Base-by-base conservation (phyloP, 345 rosid species). In the Capsella bursapastoris region DNA sequence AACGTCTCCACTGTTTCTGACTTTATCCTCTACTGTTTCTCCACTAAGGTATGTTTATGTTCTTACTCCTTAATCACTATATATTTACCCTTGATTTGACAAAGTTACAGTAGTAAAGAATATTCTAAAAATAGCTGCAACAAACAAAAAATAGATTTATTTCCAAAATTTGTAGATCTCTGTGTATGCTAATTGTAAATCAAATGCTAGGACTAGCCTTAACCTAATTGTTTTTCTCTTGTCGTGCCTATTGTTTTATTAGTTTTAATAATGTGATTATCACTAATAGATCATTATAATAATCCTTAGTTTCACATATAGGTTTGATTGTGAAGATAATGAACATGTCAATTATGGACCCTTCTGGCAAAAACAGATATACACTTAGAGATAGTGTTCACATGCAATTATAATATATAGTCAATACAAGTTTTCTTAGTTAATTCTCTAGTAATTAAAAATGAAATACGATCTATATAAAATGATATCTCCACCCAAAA, bases 1-100 rank as follows among this genome's bases (percentile, higher is more conserved):
- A 94, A 88, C 66, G 89, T 94, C 82, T 80, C 89, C 51, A 88
- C 95, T 14, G 80, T 73, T 71, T 82, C 84, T 43, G 83, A 87
- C 51, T 73, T 78, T 72, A 91, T 86, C 61, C 96, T 91, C 52
- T 94, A 86, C 77, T 86, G 86, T 64, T 80, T 91, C 78, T 86
- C 92, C 76, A 84, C 88, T 75, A 91, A 94, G 97, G 98, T 94
- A 32, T 51, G 80, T 68, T 67, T 55, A 38, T 51, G 4, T 48
- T 6, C 25, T 67, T 25, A 13, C 27, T 60, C 52, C 14, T 25
- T n/a, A 29, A 27, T 68, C 29, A 35, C 58, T 73, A 64, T 56
- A 41, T 41, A 41, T 73, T 73, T 44, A 53, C 72, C 55, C 50
- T 1, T 22, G 27, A 49, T 49, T 57, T 74, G 27, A 22, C 43